Evolutionary conservation across 129 eudicot species (phyloP).

Genomic region (Mikania micrantha): DNA sequence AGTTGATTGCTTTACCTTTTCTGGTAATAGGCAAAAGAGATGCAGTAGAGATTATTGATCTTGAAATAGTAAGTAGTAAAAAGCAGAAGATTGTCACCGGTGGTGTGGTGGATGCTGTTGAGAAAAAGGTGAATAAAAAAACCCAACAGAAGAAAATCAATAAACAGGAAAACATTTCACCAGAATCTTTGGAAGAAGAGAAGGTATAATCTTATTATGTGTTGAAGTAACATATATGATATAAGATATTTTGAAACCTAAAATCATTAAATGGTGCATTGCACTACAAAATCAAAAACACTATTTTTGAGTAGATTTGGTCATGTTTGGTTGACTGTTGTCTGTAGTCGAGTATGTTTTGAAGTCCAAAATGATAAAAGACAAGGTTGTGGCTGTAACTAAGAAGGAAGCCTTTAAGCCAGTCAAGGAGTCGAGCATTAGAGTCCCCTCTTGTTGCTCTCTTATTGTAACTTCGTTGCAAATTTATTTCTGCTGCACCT

Average conservation of each 20-base stretch:
- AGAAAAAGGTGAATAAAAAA: slow-evolving; percentile 21
- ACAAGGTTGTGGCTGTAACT: slow-evolving; percentile 4
- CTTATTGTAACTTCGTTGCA: neutral
- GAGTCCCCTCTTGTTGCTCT: neutral
- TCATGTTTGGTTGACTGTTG: no score
- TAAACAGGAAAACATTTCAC: slow-evolving; percentile 16
- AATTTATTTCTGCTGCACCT: neutral
- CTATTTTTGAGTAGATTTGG: neutral
- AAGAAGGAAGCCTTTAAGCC: no score
- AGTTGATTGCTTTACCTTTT: neutral
- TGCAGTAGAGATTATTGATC: slow-evolving; percentile 28
- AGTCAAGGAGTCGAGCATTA: slow-evolving; percentile 25
- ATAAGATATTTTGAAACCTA: neutral
- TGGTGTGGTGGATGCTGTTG: slow-evolving; percentile 18
- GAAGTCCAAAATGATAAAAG: neutral
- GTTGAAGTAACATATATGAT: neutral
- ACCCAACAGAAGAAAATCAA: slow-evolving; percentile 14
- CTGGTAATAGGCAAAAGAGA: slow-evolving; percentile 25
- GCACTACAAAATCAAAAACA: neutral
- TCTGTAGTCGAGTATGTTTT: no score
- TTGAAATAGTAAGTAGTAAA: slow-evolving; percentile 20
- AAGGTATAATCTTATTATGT: neutral
- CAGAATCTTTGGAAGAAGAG: neutral
- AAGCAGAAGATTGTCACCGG: slow-evolving; percentile 28
- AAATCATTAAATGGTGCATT: neutral